These are phyloP conservation scores for Teratosphaeria nubilosa DNA, from an alignment of 2,329 filamentous ascomycete species.

Conservation along the genomic window DNA sequence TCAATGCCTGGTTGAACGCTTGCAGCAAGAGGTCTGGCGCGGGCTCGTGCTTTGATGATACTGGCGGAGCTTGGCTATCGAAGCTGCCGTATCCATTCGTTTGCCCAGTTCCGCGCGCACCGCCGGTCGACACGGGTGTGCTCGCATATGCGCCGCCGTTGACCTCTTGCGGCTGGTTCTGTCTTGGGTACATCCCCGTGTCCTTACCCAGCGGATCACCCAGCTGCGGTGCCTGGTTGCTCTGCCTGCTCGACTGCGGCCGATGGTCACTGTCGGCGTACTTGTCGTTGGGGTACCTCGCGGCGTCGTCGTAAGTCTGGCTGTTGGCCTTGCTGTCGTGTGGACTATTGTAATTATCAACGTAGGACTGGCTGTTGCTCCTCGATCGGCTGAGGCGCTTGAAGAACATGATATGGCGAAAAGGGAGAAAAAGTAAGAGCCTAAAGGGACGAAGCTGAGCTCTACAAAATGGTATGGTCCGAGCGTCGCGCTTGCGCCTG, in stretches of 20 bases:
- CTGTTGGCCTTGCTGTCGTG: slow-evolving; percentile 34
- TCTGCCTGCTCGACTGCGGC: slow-evolving; percentile 25
- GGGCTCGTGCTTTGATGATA: slow-evolving; percentile 25
- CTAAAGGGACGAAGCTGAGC: neutral
- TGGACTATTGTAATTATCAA: slow-evolving; percentile 33
- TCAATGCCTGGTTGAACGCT: slow-evolving; percentile 44
- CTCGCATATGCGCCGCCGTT: slow-evolving; percentile 8
- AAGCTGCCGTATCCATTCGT: slow-evolving; percentile 16
- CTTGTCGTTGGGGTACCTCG: slow-evolving; percentile 28
- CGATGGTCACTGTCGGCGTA: slow-evolving; percentile 21
- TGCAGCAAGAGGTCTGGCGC: slow-evolving; percentile 42
- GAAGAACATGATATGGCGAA: slow-evolving; percentile 35
- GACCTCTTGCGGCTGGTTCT: slow-evolving; percentile 31
- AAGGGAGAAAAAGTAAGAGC: neutral
- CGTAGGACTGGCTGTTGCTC: slow-evolving; percentile 40
- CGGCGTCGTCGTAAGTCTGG: slow-evolving; percentile 36
- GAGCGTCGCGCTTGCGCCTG: neutral
- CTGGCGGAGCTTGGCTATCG: slow-evolving; percentile 7
- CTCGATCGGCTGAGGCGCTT: slow-evolving; percentile 38
- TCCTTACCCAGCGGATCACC: slow-evolving; percentile 15
- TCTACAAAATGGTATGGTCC: neutral
- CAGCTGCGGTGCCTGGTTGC: slow-evolving; percentile 16
- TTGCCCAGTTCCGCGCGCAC: slow-evolving; percentile 3
- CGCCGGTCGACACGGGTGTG: slow-evolving; percentile 11
- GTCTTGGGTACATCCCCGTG: slow-evolving; percentile 37